phyloP scores from a whole-genome alignment of 148 eudicot species.

The Oxyria digyna region DNA sequence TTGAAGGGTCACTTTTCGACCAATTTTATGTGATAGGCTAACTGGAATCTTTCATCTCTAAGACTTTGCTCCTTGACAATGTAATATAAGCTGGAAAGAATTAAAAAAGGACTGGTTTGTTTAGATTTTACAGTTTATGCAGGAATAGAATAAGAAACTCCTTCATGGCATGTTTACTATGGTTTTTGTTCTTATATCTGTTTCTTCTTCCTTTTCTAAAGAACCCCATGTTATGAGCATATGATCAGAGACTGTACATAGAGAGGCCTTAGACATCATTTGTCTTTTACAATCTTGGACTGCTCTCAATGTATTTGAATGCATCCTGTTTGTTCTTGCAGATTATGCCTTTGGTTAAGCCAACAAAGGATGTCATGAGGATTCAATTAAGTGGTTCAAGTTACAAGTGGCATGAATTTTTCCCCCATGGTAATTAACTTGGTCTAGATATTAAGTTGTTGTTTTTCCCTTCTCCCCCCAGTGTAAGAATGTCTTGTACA shows the following conservation, averaged over 20 bases:
- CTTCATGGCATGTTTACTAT: too few species aligned
- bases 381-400: conserved; percentile 31
- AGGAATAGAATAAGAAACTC: background rate
- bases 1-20: background rate
- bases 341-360: conserved; percentile 87
- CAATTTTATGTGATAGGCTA: background rate
- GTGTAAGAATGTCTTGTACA: conserved; percentile 4
- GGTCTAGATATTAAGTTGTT: background rate
- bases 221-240: background rate
- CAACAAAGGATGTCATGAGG: conserved; percentile 73
- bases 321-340: conserved; percentile 21
- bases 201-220: too few species aligned
- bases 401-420: conserved; percentile 95
- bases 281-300: background rate
- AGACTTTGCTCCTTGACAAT: too few species aligned
- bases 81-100: too few species aligned
- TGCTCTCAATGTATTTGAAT: background rate
- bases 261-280: background rate
- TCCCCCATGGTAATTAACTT: conserved; percentile 63
- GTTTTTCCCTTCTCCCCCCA: background rate
- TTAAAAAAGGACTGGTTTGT: background rate
- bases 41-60: background rate
- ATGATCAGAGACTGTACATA: background rate
- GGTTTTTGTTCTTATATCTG: too few species aligned
- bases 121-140: background rate